phyloP scores from a whole-genome alignment of 768 basidiomycete species.

The Panaeolus papilionaceus region DNA sequence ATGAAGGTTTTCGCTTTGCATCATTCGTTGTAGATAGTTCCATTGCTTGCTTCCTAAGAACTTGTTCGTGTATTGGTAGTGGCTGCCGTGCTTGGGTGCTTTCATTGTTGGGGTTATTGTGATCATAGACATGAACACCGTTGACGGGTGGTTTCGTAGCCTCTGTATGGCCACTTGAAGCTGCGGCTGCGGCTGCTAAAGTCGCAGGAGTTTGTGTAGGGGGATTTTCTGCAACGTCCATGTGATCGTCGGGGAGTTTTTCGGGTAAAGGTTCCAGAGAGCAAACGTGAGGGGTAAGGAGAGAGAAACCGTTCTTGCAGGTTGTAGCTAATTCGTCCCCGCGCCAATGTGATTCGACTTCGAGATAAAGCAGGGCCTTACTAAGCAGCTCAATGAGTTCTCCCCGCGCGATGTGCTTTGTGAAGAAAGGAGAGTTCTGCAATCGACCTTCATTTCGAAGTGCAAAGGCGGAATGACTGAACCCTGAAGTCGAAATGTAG shows the following conservation, averaged over 20 bases:
- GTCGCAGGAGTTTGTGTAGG: slow-evolving; percentile 4
- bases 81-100: slow-evolving; percentile 3
- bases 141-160: slow-evolving; percentile 2
- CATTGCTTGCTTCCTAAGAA: slow-evolving; percentile 23
- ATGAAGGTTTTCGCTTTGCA: slow-evolving; percentile 62
- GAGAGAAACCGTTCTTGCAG: slow-evolving; percentile 75
- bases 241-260: slow-evolving; percentile 24
- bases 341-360: slow-evolving; percentile 86
- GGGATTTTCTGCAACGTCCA: slow-evolving; percentile 23
- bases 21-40: slow-evolving; percentile 28
- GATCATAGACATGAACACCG: slow-evolving; percentile 14
- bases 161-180: slow-evolving; percentile 5
- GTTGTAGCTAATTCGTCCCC: slow-evolving; percentile 62
- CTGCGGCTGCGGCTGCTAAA: not conserved
- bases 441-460: slow-evolving; percentile 76
- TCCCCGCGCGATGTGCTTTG: slow-evolving; percentile 80
- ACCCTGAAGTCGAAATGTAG: slow-evolving; percentile 52
- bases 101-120: slow-evolving; percentile 4
- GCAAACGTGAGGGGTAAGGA: slow-evolving; percentile 80
- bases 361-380: slow-evolving; percentile 81
- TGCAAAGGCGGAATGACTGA: slow-evolving; percentile 83
- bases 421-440: slow-evolving; percentile 69
- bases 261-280: slow-evolving; percentile 51
- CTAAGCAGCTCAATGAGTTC: slow-evolving; percentile 82
- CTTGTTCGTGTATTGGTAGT: slow-evolving; percentile 23